Evolutionary conservation across 225 moss, liverwort and hornwort species (phyloP).

Genomic region (Sphagnum contortum): DNA sequence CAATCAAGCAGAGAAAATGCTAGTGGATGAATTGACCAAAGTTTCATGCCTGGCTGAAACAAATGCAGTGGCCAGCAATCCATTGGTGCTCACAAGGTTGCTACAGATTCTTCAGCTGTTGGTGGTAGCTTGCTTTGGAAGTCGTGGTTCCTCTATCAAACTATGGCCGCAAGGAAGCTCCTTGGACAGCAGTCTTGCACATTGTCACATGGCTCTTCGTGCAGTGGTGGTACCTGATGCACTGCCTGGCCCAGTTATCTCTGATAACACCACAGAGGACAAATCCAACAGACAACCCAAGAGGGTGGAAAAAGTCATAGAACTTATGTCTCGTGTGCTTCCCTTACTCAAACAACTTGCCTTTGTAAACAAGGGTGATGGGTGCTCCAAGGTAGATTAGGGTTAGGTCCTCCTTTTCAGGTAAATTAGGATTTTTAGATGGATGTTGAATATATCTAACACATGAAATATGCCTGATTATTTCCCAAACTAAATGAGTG

Average conservation of each 20-base stretch:
- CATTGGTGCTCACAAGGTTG: slow-evolving; percentile 41
- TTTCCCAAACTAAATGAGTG: too few species aligned
- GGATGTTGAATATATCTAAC: too few species aligned
- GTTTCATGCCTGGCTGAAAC: slow-evolving; percentile 31
- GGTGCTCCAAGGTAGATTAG: slow-evolving; percentile 69
- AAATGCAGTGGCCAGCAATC: slow-evolving; percentile 24
- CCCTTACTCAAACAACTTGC: slow-evolving; percentile 58
- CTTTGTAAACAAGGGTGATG: slow-evolving; percentile 46
- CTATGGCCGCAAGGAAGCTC: slow-evolving; percentile 52
- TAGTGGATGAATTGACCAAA: slow-evolving; percentile 35
- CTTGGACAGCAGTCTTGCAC: slow-evolving; percentile 40
- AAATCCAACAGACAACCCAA: slow-evolving; percentile 11
- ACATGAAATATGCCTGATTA: too few species aligned
- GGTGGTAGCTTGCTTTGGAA: slow-evolving; percentile 32
- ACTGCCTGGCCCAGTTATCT: slow-evolving; percentile 9
- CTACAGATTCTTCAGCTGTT: slow-evolving; percentile 54
- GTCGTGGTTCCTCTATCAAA: slow-evolving; percentile 33
- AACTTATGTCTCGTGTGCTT: slow-evolving; percentile 46
- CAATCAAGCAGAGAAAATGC: slow-evolving; percentile 28
- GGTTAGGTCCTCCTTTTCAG: not conserved
- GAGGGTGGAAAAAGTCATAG: slow-evolving; percentile 44
- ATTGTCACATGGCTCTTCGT: slow-evolving; percentile 54
- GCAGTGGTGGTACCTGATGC: slow-evolving; percentile 30
- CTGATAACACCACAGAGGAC: slow-evolving; percentile 7
- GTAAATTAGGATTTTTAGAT: too few species aligned